Percentiles rank a stretch among this genome's conserved stretches.
These are phyloP conservation scores for Phylloporus rhodoxanthus DNA, from an alignment of 768 basidiomycete genomes.

Conservation along the genomic window DNA sequence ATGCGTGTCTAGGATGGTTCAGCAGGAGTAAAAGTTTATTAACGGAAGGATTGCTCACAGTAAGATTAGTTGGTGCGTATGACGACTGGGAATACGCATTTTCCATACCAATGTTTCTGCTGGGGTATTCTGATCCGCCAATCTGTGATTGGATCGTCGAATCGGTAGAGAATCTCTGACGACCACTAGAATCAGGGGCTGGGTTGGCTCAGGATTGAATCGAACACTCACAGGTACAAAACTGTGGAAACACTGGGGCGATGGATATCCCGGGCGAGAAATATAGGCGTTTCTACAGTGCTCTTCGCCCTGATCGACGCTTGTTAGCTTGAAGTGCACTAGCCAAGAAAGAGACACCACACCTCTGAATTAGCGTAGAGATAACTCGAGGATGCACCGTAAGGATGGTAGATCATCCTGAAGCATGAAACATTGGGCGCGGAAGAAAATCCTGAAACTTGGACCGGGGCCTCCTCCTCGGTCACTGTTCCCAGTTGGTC, in stretches of 20 bases:
- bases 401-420: constrained; percentile 29
- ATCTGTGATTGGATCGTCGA: constrained; percentile 13
- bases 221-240: constrained; percentile 23
- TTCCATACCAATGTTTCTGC: not conserved
- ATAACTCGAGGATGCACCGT: constrained; percentile 24
- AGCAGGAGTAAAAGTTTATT: not conserved
- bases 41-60: constrained; percentile 9
- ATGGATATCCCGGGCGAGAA: not conserved
- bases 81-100: constrained; percentile 2
- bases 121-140: constrained; percentile 5
- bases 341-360: not conserved
- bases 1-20: constrained; percentile 14
- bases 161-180: constrained; percentile 26
- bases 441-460: constrained; percentile 3
- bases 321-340: not conserved
- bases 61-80: constrained; percentile 4
- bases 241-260: constrained; percentile 21
- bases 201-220: not conserved
- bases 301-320: constrained; percentile 9
- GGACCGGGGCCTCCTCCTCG: not conserved
- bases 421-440: constrained; percentile 16
- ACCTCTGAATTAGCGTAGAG: constrained; percentile 21
- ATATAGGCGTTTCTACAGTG: not conserved
- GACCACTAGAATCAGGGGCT: not conserved
- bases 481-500: not conserved